phyloP scores from a whole-genome alignment of 495 filamentous ascomycete species.

The Aspergillus homomorphus region DNA sequence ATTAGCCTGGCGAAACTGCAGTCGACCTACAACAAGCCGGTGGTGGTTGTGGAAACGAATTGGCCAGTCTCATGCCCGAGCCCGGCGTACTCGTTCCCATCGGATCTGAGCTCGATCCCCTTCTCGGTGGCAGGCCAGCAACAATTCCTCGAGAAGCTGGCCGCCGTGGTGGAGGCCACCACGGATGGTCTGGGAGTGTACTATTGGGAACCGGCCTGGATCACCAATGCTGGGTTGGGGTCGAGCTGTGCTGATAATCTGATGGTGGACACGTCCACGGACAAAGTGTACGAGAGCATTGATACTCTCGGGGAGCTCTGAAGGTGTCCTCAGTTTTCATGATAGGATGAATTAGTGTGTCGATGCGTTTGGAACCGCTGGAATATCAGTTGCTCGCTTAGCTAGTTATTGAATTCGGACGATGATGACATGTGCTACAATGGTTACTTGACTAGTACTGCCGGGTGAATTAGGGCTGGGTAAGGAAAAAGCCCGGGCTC shows the following conservation, averaged over 20 bases:
- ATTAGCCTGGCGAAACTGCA: constrained; percentile 57
- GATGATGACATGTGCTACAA: no score
- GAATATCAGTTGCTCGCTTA: not conserved
- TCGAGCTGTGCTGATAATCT: constrained; percentile 50
- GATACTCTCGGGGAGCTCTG: constrained; percentile 25
- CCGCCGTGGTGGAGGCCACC: constrained; percentile 48
- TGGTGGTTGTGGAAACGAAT: constrained; percentile 64
- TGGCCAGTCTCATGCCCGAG: constrained; percentile 61
- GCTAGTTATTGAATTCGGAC: no score
- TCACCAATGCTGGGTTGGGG: constrained; percentile 59
- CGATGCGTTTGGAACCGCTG: not conserved
- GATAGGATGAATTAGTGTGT: not conserved
- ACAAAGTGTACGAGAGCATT: constrained; percentile 34
- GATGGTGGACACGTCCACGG: constrained; percentile 35
- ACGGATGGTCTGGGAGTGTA: constrained; percentile 54
- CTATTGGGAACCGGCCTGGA: constrained; percentile 73
- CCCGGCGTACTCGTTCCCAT: constrained; percentile 54
- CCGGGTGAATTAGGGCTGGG: not conserved
- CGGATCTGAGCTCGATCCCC: constrained; percentile 54
- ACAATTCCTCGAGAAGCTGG: constrained; percentile 54
- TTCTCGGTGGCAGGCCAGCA: constrained; percentile 60
- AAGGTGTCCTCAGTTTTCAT: not conserved
- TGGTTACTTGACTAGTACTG: not conserved
- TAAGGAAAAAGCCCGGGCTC: not conserved
- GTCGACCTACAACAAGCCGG: constrained; percentile 54